phyloP scores from a whole-genome alignment of 1,139 yeast genomes.

The Candida albicans region DNA sequence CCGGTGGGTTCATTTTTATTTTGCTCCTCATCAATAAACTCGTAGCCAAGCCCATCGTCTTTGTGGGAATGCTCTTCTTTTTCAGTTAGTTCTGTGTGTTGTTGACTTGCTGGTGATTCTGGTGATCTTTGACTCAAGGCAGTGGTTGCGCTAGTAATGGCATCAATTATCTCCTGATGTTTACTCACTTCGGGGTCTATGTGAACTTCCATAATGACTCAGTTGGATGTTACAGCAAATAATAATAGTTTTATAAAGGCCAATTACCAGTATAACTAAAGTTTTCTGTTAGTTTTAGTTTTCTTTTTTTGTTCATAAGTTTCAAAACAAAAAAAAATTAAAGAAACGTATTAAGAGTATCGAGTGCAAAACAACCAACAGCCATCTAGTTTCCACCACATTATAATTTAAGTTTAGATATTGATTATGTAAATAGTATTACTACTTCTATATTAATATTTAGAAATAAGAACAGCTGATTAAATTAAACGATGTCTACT shows the following conservation, averaged over 20 bases:
- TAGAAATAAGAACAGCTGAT: too few relatives aligned
- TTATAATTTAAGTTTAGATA: too few relatives aligned
- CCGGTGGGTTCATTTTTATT: conserved; percentile 1
- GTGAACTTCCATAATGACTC: conserved; percentile 16
- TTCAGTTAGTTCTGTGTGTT: not conserved
- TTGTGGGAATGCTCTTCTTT: not conserved
- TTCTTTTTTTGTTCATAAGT: not conserved
- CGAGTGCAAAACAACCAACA: conserved; percentile 1
- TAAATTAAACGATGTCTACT: too few relatives aligned
- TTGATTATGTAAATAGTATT: too few relatives aligned
- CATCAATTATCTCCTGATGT: conserved; percentile 7
- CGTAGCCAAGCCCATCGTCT: not conserved
- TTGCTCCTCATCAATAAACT: conserved; percentile 1
- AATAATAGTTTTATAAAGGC: not conserved
- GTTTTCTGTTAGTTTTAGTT: not conserved
- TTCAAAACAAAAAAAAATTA: conserved; percentile 1
- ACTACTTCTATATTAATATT: too few relatives aligned
- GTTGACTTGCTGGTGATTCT: not conserved
- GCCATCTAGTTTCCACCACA: not conserved
- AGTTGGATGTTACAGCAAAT: not conserved
- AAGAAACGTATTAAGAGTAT: not conserved
- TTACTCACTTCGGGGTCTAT: conserved; percentile 14
- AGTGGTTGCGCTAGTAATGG: conserved; percentile 1
- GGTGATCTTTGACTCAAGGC: not conserved
- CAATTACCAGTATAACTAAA: not conserved